A percentile compares a stretch with the other conserved stretches of the same genome.
Evolutionary conservation across 2,329 filamentous ascomycete genomes (phyloP).

Genomic region (Pestalotiopsis fici): DNA sequence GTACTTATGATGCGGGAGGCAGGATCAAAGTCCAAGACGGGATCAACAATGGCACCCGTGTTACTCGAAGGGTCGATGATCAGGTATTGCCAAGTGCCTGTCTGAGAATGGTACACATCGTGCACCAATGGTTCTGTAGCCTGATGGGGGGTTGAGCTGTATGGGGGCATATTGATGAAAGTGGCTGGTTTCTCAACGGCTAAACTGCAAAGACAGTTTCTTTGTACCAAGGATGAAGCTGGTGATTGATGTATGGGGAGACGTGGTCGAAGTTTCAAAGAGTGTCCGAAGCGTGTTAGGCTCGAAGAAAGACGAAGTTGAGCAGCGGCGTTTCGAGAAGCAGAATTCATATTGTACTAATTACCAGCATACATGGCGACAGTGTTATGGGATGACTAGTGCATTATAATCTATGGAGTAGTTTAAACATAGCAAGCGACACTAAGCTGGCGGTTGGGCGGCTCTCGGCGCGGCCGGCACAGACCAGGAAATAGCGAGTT

Average conservation of each 20-base stretch:
- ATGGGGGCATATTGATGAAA: neutral
- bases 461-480: neutral
- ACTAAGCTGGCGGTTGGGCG: neutral
- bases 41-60: constrained; percentile 49
- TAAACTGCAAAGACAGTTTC: neutral
- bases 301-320: neutral
- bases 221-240: neutral
- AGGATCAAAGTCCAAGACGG: constrained; percentile 49
- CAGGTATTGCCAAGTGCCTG: constrained; percentile 50
- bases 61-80: constrained; percentile 43
- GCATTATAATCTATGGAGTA: neutral
- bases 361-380: neutral
- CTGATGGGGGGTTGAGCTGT: neutral
- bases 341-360: neutral
- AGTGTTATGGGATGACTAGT: neutral
- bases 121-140: neutral
- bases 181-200: neutral
- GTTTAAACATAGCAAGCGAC: neutral
- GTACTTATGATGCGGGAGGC: constrained; percentile 46
- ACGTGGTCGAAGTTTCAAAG: neutral
- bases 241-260: neutral
- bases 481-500: neutral
- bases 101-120: neutral
- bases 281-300: neutral
- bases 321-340: neutral